phyloP scores from a whole-genome alignment of 441 rosid genomes.

The Adansonia grandidieri region DNA sequence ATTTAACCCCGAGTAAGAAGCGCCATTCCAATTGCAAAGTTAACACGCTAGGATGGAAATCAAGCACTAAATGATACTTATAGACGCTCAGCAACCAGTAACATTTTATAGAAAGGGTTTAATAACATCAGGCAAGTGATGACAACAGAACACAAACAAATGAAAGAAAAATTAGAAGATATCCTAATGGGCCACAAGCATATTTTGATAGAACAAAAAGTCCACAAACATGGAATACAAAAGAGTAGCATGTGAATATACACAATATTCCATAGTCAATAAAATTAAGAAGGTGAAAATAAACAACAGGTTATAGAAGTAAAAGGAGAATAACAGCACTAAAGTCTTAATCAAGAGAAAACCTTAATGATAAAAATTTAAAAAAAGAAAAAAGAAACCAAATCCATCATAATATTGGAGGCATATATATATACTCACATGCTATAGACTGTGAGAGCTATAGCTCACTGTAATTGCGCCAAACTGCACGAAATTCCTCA shows the following conservation, averaged over 20 bases:
- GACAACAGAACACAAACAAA: slow-evolving; percentile 1
- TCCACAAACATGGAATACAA: not conserved
- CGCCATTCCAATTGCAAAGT: not conserved
- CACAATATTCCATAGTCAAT: not conserved
- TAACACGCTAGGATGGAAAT: not conserved
- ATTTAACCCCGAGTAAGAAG: not conserved
- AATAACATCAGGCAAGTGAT: not conserved
- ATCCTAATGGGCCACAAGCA: not conserved
- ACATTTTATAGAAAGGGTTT: not conserved
- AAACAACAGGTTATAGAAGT: not conserved
- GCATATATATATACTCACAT: slow-evolving; percentile 36
- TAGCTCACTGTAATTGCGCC: slow-evolving; percentile 82
- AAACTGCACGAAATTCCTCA: slow-evolving; percentile 94
- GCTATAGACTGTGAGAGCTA: slow-evolving; percentile 35
- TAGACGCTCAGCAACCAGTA: not conserved
- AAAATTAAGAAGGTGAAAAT: not conserved
- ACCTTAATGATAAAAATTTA: not conserved
- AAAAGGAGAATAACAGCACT: not conserved
- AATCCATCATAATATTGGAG: not conserved
- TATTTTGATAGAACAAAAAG: not conserved
- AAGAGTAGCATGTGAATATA: not conserved
- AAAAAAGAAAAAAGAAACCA: not conserved
- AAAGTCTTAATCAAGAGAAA: slow-evolving; percentile 3
- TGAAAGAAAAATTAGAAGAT: not conserved
- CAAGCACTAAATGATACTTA: not conserved